Percentiles rank a stretch among this genome's conserved stretches.
Evolutionary conservation across 2,329 filamentous ascomycete genomes (phyloP).

Genomic region (Lecanicillium sp.): DNA sequence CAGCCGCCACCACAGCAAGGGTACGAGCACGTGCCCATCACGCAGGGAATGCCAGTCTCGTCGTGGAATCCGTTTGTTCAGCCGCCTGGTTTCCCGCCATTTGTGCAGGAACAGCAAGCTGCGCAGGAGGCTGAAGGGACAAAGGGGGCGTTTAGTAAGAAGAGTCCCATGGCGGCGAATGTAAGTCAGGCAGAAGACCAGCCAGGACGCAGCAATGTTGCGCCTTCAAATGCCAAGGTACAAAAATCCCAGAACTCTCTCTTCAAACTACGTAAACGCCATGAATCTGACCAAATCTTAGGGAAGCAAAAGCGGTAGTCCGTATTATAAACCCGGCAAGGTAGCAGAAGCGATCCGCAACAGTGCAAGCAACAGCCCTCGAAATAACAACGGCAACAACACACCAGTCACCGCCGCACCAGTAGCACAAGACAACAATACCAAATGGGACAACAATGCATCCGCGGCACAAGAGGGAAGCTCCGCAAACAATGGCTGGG

Average conservation of each 20-base stretch:
- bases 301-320: constrained; percentile 6
- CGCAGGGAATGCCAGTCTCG: constrained; percentile 5
- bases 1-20: constrained; percentile 9
- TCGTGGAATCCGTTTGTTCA: constrained; percentile 4
- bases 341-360: constrained; percentile 4
- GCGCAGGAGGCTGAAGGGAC: not conserved
- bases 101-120: constrained; percentile 7
- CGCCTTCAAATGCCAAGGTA: constrained; percentile 8
- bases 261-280: too few species aligned
- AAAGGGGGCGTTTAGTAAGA: constrained; percentile 8
- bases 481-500: too few species aligned
- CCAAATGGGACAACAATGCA: constrained; percentile 1
- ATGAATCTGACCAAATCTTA: too few species aligned
- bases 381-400: too few species aligned
- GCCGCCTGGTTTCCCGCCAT: constrained; percentile 10
- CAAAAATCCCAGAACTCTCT: not conserved
- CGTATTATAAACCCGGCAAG: constrained; percentile 10
- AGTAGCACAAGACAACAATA: constrained; percentile 2
- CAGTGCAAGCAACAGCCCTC: constrained; percentile 7
- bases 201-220: constrained; percentile 1
- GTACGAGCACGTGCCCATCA: constrained; percentile 7
- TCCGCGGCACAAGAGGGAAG: not conserved
- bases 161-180: constrained; percentile 3
- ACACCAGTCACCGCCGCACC: constrained; percentile 3
- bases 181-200: constrained; percentile 6